Base-by-base conservation (phyloP, 441 rosid species). In the Pelargonium australe region DNA sequence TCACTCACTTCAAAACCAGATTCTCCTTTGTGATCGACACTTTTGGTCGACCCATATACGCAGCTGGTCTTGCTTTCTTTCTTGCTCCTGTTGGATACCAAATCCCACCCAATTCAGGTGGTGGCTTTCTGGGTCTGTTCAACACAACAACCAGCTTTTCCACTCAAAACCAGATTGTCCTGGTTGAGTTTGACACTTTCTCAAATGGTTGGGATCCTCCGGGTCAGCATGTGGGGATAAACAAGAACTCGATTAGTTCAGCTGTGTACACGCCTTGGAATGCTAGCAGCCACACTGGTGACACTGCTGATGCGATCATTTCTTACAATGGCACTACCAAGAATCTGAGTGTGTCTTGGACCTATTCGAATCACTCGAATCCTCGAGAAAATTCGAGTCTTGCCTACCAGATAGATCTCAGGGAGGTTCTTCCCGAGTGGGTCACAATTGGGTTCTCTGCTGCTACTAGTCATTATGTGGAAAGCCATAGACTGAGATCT, bases 181-280 rank as follows among this genome's bases (percentile, higher is more conserved):
- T 31, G 0, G 65, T 86, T 12, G 93, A 85, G 20, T 87, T 86
- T 4, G 89, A 87, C 55, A 72, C 81, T 0, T 81, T n/a, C 23
- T 58, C 72, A 3, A 73, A 86, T 20, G 20, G 49, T 0, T 88
- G 90, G 90, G 92, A 88, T 76, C 96, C 94, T 40, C 2, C 16
- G 0, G 40, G 63, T 8, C 55, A 68, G 70, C 87, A 84, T 44
- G 81, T 84, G 1, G 85, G 85, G 44, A 82, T 84, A 60, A 82
- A 82, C 69, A 70, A 68, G 12, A 77, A 74, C 28, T 81, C 82
- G 0, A 63, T 84, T 31, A 13, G 71, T 19, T 82, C 87, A 8
- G 74, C 72, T 1, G 44, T 43, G 5, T 65, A 68, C 28, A 75
- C 76, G 7, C 70, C 60, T 10, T 82, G 85, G 80, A 81, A 80